Base-by-base conservation (phyloP, 306 rosid species). In the Glycine tomentella region DNA sequence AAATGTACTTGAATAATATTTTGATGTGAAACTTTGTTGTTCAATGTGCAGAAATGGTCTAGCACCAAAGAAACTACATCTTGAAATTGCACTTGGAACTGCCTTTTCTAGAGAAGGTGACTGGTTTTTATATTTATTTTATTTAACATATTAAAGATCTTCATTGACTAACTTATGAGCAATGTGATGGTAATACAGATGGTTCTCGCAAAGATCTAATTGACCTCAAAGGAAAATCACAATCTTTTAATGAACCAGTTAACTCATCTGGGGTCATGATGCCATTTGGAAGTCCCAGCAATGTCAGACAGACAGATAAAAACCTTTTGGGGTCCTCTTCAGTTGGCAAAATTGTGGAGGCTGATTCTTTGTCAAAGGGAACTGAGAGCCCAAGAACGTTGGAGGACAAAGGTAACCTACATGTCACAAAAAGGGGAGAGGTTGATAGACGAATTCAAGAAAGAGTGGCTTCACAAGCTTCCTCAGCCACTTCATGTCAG, bases 1-100 rank as follows among this genome's bases (percentile, higher is more conserved):
- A 77, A 55, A 17, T 40, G 62, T 25, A 53, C 34, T 64, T 68
- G 52, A 66, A 51, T 77, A 15, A 56, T 66, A 63, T 71, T 69
- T 68, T 82, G 13, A 69, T 78, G 15, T 80, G 48, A 61, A 79
- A 79, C 69, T 9, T 75, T 71, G 49, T 49, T 81, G 65, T 85
- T 74, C 66, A 70, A 82, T 65, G 72, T 85, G 88, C 92, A 96
- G 99, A 90, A 96, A 93, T 88, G 91, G 97, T 84, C 82, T 96
- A 83, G 80, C 92, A 74, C 99, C 98, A 45, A 96, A 96, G 92
- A 90, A 93, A 87, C 87, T 93, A 84, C 99, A 96, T 89, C 99
- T 96, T 82, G 99, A 96, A 69, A 92, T 96, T 87, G 99, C 99
- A 9, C 91, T 96, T 8, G 99, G 99, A 77, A 85, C 86, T 66